phyloP scores from a whole-genome alignment of 2,329 filamentous ascomycete species.

The Xylaria polymorpha region DNA sequence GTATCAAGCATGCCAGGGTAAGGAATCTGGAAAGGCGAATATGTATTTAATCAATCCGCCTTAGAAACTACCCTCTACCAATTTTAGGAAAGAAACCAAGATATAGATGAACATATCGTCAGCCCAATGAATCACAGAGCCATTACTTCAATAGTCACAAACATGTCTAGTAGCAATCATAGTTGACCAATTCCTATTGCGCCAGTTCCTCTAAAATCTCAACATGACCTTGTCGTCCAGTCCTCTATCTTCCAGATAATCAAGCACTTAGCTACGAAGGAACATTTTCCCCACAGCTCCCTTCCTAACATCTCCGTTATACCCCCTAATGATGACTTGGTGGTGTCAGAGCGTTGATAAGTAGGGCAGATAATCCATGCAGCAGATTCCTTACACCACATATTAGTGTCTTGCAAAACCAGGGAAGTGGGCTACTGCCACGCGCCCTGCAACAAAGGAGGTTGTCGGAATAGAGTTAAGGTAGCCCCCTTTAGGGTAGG shows the following conservation, averaged over 20 bases:
- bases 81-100: neutral
- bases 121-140: neutral
- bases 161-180: neutral
- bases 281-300: neutral
- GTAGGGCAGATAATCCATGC: neutral
- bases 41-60: neutral
- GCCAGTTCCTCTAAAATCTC: slow-evolving; percentile 6
- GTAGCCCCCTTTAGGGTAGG: neutral
- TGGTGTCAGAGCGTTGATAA: neutral
- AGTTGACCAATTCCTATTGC: slow-evolving; percentile 12
- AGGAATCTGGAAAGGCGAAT: too few relatives aligned
- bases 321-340: neutral
- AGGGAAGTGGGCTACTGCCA: neutral
- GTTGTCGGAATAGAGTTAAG: neutral
- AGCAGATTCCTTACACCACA: neutral
- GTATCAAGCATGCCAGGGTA: neutral
- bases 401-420: neutral
- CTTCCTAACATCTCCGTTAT: neutral
- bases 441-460: neutral
- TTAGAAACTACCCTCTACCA: neutral
- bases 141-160: neutral
- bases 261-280: neutral
- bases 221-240: neutral
- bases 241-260: neutral
- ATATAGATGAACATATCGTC: neutral